These are phyloP conservation scores for Cercospora zeina DNA, from an alignment of 2,329 filamentous ascomycete genomes.

Conservation along the genomic window DNA sequence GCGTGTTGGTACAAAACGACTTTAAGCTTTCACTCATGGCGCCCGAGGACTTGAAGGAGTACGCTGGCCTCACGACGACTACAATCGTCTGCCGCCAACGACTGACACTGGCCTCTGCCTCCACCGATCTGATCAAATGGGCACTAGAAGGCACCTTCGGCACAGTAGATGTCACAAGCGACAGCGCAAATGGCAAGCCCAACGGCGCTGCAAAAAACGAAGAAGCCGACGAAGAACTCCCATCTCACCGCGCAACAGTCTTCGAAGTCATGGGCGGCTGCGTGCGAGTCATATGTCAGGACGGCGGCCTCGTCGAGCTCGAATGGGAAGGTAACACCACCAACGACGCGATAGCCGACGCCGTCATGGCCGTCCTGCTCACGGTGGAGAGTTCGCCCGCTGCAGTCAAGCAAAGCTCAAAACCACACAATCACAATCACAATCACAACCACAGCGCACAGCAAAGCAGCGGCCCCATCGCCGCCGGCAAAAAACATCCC, in stretches of 20 bases:
- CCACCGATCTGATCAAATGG: constrained; percentile 89
- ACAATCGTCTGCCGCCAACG: constrained; percentile 91
- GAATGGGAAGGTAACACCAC: constrained; percentile 98
- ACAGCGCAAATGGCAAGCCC: constrained; percentile 31
- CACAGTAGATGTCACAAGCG: constrained; percentile 57
- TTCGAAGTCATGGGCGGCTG: constrained; percentile 84
- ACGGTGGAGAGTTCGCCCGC: constrained; percentile 92
- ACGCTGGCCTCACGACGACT: constrained; percentile 93
- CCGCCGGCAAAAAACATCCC: constrained; percentile 58
- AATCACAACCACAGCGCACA: constrained; percentile 38
- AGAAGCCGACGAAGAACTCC: constrained; percentile 66
- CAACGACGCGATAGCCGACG: constrained; percentile 97
- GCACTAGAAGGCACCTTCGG: constrained; percentile 93
- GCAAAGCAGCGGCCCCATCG: constrained; percentile 9
- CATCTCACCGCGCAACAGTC: constrained; percentile 50
- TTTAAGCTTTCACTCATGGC: constrained; percentile 98
- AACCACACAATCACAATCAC: constrained; percentile 52
- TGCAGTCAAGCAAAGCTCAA: constrained; percentile 77
- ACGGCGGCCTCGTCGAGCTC: constrained; percentile 75
- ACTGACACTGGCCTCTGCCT: constrained; percentile 81
- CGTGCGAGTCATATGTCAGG: constrained; percentile 65
- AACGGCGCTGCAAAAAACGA: constrained; percentile 44
- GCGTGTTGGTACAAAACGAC: constrained; percentile 94
- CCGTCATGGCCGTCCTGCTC: constrained; percentile 87
- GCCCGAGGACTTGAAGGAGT: constrained; percentile 91